These are phyloP conservation scores for Kwoniella europaea DNA, from an alignment of 768 basidiomycete genomes.

Conservation along the genomic window DNA sequence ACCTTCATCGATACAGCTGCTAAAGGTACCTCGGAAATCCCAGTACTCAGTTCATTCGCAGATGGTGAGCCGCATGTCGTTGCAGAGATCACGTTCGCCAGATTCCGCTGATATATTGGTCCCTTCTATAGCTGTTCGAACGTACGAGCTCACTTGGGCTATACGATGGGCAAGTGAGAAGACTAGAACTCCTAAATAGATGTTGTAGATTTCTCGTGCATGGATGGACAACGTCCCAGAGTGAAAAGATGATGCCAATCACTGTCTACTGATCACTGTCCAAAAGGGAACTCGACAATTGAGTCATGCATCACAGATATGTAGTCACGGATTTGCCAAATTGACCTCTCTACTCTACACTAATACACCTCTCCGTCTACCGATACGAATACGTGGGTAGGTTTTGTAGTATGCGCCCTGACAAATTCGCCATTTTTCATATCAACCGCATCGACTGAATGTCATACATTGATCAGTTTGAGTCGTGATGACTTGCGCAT, in stretches of 20 bases:
- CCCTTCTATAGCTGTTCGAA: constrained; percentile 64
- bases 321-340: neutral
- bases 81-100: neutral
- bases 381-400: constrained; percentile 1
- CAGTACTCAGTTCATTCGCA: constrained; percentile 15
- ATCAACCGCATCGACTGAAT: constrained; percentile 13
- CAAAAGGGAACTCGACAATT: too few species aligned
- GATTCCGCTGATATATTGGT: neutral
- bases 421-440: constrained; percentile 14
- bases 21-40: neutral
- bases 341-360: neutral
- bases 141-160: constrained; percentile 89
- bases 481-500: too few species aligned
- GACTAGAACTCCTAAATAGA: constrained; percentile 5
- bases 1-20: constrained; percentile 72
- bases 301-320: too few species aligned
- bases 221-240: neutral
- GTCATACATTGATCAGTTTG: neutral
- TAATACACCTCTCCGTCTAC: constrained; percentile 3
- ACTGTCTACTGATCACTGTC: too few species aligned
- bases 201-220: neutral
- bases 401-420: neutral
- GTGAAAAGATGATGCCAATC: too few species aligned
- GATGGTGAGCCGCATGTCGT: neutral
- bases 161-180: constrained; percentile 64